Evolutionary conservation across 352 stramenopile species (phyloP).

Genomic region (Globisporangium takayamanum): DNA sequence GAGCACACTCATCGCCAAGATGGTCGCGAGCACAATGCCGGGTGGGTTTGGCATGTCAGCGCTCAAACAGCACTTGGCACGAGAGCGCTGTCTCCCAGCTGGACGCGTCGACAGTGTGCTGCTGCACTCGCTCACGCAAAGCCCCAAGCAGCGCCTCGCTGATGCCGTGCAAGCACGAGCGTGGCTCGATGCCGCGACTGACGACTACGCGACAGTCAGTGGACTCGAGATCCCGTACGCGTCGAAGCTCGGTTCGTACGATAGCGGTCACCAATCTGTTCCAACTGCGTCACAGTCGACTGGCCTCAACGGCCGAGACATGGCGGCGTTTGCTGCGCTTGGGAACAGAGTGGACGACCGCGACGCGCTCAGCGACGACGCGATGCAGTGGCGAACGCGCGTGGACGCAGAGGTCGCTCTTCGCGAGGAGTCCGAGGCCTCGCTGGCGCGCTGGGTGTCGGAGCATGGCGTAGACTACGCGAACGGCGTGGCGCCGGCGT

Average conservation of each 20-base stretch:
- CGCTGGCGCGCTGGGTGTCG: slow-evolving; percentile 36
- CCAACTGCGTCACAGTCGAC: too few relatives aligned
- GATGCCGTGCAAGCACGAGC: slow-evolving; percentile 60
- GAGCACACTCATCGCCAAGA: slow-evolving; percentile 69
- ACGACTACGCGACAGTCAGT: slow-evolving; percentile 64
- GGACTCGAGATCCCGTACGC: slow-evolving; percentile 51
- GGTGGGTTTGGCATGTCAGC: slow-evolving; percentile 73
- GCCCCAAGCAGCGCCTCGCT: slow-evolving; percentile 60
- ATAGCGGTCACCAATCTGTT: slow-evolving; percentile 11
- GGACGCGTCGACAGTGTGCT: slow-evolving; percentile 75
- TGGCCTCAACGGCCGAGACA: too few relatives aligned
- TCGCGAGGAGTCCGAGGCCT: slow-evolving; percentile 49
- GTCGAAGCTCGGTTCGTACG: slow-evolving; percentile 32
- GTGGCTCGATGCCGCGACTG: slow-evolving; percentile 73
- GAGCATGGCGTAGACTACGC: slow-evolving; percentile 61
- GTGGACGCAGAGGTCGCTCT: slow-evolving; percentile 43
- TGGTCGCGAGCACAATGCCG: slow-evolving; percentile 75
- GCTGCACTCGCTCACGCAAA: slow-evolving; percentile 62
- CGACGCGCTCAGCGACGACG: slow-evolving; percentile 42
- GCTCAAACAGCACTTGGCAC: slow-evolving; percentile 66
- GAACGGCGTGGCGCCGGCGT: slow-evolving; percentile 45
- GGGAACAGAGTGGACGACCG: neutral
- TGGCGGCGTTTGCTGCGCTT: too few relatives aligned
- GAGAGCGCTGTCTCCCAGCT: slow-evolving; percentile 64
- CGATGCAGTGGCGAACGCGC: slow-evolving; percentile 43